Conservation (phyloP, 2,329 filamentous ascomycete genomes). For the Epichloe amarillans region DNA sequence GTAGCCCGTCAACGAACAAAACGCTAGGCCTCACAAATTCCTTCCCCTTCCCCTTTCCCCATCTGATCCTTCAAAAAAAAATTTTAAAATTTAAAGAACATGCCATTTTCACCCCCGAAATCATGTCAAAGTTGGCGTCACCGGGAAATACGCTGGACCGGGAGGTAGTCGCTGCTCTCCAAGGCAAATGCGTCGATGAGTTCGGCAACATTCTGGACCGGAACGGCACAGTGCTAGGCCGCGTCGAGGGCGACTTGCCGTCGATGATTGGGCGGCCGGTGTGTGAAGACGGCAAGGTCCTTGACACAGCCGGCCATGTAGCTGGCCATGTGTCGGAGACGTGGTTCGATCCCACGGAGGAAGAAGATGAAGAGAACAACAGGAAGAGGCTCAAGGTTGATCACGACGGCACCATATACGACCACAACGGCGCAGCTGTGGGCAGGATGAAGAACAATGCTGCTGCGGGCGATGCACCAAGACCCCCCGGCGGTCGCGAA, state of each 20-base stretch:
- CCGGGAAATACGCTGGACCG: constrained; percentile 17
- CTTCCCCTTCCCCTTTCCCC: too few species aligned
- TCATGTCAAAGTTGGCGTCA: constrained; percentile 23
- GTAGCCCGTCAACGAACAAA: neutral
- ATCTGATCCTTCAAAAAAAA: too few species aligned
- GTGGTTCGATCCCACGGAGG: constrained; percentile 1
- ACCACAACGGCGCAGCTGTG: constrained; percentile 42
- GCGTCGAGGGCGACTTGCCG: constrained; percentile 39
- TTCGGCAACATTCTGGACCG: constrained; percentile 40
- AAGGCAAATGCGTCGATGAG: constrained; percentile 37
- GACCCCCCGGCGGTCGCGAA: neutral
- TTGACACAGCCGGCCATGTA: constrained; percentile 69
- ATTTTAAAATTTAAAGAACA: too few species aligned
- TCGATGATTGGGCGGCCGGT: constrained; percentile 39
- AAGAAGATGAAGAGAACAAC: constrained; percentile 15
- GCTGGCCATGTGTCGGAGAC: constrained; percentile 58
- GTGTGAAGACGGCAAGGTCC: constrained; percentile 34
- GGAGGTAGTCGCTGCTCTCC: constrained; percentile 25
- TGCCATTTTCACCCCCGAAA: constrained; percentile 7
- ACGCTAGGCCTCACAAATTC: neutral
- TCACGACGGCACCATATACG: constrained; percentile 42
- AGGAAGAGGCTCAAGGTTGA: constrained; percentile 42
- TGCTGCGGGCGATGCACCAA: neutral
- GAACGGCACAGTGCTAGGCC: constrained; percentile 36
- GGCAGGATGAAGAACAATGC: constrained; percentile 40